Base-by-base conservation (phyloP, 768 basidiomycete genomes). In the Podaxis pistillaris region DNA sequence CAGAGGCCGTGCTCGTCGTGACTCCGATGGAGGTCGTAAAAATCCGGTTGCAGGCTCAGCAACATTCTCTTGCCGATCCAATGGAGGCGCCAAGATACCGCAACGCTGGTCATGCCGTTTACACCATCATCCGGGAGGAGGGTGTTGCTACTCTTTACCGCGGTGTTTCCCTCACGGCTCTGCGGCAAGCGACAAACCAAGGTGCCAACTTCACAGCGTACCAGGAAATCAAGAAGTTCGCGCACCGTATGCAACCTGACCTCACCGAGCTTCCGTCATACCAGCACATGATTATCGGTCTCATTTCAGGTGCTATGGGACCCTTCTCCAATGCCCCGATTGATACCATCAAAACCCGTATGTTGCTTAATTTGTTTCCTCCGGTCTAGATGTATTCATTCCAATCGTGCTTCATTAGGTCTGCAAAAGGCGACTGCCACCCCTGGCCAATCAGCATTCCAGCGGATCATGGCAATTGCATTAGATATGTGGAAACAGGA, bases 1-100 rank as follows among this genome's bases (percentile, higher is more conserved):
- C 94, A 0, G 97, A 98, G 76, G 97, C 96, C 1, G 86, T 99
- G 17, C 81, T 87, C 15, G 94, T 99, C 50, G 97, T 99, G 11
- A 96, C 92, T 50, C 97, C 97, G 0, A 98, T 99, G 97, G 97
- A 99, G 73, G 97, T 98, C 19, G 93, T 99, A 72, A 98, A 98
- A 82, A 98, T 99, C 71, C 86, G 97, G 28, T 78, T 99, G 69
- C 97, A 99, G 76, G 96, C 97, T 2, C 97, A 99, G 71, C 90
- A 92, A 71, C 97, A 98, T 75, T 98, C 96, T 22, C 81, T 99
- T 53, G 93, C 95, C 6, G 97, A 99, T 75, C 97, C 97, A 38
- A 76, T 96, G 58, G 97, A 99, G 71, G 80, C 86, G 15, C 97
- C 97, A 3, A 85, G 91, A 74, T 99, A 99, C 75, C 85, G 96